These are phyloP conservation scores for Lepidium aucheri DNA, from an alignment of 345 rosid species.

Conservation along the genomic window DNA sequence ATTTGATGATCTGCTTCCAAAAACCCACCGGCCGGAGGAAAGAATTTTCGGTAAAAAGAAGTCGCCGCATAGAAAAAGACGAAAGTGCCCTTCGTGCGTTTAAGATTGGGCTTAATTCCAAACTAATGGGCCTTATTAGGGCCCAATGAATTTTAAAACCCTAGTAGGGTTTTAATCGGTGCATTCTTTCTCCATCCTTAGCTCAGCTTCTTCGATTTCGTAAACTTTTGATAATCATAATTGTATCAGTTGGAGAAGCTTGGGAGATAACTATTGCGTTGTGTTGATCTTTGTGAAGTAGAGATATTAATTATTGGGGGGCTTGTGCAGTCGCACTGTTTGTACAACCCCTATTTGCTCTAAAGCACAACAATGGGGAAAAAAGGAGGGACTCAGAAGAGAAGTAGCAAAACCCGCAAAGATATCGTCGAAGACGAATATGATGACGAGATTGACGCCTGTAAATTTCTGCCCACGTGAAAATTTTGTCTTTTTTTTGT, in stretches of 20 bases:
- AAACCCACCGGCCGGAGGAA: slow-evolving; percentile 16
- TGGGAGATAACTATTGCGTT: not conserved
- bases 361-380: slow-evolving; percentile 43
- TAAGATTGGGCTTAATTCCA: not conserved
- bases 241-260: not conserved
- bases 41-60: not conserved
- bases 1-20: slow-evolving; percentile 19
- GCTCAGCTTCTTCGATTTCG: not conserved
- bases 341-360: not conserved
- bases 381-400: slow-evolving; percentile 41
- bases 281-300: not conserved
- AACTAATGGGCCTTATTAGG: not conserved
- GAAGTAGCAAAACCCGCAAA: slow-evolving; percentile 30
- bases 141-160: slow-evolving; percentile 22
- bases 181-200: not conserved
- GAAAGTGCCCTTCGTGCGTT: not conserved
- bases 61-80: not conserved
- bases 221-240: not conserved
- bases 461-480: slow-evolving; percentile 25
- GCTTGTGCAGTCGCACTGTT: not conserved
- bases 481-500: not conserved
- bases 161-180: slow-evolving; percentile 11
- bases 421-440: slow-evolving; percentile 34
- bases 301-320: not conserved
- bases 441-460: slow-evolving; percentile 67